Conservation (phyloP, 2,329 filamentous ascomycete genomes). For the Herpotrichia juniperi region DNA sequence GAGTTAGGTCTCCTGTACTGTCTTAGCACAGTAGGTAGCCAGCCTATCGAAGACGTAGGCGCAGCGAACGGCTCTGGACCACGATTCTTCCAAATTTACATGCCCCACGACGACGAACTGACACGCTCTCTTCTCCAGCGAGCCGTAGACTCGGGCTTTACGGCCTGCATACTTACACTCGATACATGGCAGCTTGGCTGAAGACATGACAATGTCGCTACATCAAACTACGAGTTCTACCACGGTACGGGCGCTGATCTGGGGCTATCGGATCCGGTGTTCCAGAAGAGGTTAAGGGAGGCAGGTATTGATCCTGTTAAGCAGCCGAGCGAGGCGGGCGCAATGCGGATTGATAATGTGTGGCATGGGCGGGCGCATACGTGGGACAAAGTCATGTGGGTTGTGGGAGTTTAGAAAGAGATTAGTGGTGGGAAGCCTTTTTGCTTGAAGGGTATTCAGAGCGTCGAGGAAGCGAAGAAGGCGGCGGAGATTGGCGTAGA, state of each 20-base stretch:
- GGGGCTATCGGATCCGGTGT: constrained; percentile 65
- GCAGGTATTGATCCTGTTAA: constrained; percentile 60
- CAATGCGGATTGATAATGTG: constrained; percentile 68
- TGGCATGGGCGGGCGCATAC: constrained; percentile 68
- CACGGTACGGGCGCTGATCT: constrained; percentile 64
- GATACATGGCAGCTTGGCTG: constrained; percentile 70
- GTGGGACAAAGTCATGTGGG: constrained; percentile 72
- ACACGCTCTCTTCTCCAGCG: constrained; percentile 62
- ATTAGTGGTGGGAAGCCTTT: constrained; percentile 63
- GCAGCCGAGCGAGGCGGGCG: constrained; percentile 60
- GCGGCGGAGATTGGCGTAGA: constrained; percentile 67
- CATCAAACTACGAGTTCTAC: constrained; percentile 68
- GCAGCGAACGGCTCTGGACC: constrained; percentile 54
- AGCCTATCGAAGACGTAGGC: constrained; percentile 63
- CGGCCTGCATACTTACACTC: constrained; percentile 64
- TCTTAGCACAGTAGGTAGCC: constrained; percentile 63
- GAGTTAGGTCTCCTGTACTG: constrained; percentile 66
- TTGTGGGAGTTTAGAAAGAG: constrained; percentile 63
- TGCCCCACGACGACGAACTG: constrained; percentile 67
- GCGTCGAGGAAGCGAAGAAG: constrained; percentile 65
- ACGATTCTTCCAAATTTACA: constrained; percentile 69
- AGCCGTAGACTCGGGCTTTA: constrained; percentile 61
- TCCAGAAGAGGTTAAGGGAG: constrained; percentile 59
- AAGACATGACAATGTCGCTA: constrained; percentile 64
- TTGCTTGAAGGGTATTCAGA: constrained; percentile 74